phyloP scores from a whole-genome alignment of 805 yeast genomes.

The Wickerhamiella vanderwaltii region DNA sequence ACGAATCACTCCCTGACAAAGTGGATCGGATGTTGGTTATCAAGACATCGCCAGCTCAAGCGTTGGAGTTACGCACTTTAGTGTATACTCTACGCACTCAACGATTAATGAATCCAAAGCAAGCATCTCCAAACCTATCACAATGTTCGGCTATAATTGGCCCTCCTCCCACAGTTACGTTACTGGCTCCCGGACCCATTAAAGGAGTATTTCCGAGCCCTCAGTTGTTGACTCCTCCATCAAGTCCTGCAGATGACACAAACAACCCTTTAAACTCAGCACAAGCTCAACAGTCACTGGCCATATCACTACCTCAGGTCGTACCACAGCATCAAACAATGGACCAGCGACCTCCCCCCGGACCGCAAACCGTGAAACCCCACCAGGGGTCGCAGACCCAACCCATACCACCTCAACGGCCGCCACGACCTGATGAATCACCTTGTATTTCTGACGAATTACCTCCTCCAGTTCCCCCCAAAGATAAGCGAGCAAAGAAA shows the following conservation, averaged over 20 bases:
- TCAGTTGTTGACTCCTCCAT: background rate
- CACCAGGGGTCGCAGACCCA: too few relatives aligned
- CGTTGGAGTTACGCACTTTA: background rate
- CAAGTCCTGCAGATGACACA: too few relatives aligned
- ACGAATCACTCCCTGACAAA: slow-evolving; percentile 1
- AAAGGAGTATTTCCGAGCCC: background rate
- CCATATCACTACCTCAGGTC: too few relatives aligned
- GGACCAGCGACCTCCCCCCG: too few relatives aligned
- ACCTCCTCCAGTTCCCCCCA: slow-evolving; percentile 8
- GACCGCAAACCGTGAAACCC: too few relatives aligned
- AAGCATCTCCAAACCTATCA: background rate
- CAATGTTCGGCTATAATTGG: background rate
- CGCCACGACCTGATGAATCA: too few relatives aligned
- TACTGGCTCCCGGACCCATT: background rate
- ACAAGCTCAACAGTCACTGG: too few relatives aligned
- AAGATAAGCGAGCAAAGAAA: background rate
- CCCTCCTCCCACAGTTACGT: background rate
- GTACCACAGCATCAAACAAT: too few relatives aligned
- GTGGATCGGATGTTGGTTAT: slow-evolving; percentile 4
- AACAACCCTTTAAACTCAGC: too few relatives aligned
- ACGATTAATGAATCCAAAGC: background rate
- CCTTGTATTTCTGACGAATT: too few relatives aligned
- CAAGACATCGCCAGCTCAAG: background rate
- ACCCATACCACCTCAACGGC: too few relatives aligned
- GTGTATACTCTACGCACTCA: slow-evolving; percentile 1